Evolutionary conservation across 1,284 basidiomycete species (phyloP).

Genomic region (Marasmius fiardii): DNA sequence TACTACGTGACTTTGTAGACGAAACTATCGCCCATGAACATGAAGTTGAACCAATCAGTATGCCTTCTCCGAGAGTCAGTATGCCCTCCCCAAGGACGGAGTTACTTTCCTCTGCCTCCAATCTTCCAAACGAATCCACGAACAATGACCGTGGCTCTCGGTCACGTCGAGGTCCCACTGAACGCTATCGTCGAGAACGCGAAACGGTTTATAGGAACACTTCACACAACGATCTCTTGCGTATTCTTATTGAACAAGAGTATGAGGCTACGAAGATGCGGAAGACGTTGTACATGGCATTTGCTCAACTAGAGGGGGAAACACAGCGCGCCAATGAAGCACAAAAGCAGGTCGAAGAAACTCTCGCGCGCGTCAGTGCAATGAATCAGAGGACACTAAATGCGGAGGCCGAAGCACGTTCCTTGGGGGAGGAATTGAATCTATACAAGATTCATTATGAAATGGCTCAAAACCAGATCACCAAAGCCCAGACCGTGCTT

Average conservation of each 20-base stretch:
- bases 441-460: conserved; percentile 63
- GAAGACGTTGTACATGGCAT: conserved; percentile 45
- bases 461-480: conserved; percentile 59
- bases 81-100: conserved; percentile 11
- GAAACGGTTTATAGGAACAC: conserved; percentile 28
- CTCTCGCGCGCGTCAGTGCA: conserved; percentile 44
- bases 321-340: conserved; percentile 48
- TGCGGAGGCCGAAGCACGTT: conserved; percentile 49
- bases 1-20: conserved; percentile 13
- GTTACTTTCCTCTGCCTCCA: conserved; percentile 6
- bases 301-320: conserved; percentile 51
- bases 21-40: conserved; percentile 11
- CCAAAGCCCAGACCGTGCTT: conserved; percentile 40
- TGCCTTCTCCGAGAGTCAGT: neutral
- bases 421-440: conserved; percentile 50
- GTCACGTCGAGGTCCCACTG: conserved; percentile 22
- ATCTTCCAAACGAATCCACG: neutral
- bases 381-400: conserved; percentile 48
- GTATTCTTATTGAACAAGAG: conserved; percentile 51
- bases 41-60: neutral
- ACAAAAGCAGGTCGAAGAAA: conserved; percentile 47
- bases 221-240: conserved; percentile 42
- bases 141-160: neutral
- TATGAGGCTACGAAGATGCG: conserved; percentile 52
- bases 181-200: conserved; percentile 27